phyloP scores from a whole-genome alignment of 2,329 filamentous ascomycete genomes.

The Apiospora kogelbergensis region DNA sequence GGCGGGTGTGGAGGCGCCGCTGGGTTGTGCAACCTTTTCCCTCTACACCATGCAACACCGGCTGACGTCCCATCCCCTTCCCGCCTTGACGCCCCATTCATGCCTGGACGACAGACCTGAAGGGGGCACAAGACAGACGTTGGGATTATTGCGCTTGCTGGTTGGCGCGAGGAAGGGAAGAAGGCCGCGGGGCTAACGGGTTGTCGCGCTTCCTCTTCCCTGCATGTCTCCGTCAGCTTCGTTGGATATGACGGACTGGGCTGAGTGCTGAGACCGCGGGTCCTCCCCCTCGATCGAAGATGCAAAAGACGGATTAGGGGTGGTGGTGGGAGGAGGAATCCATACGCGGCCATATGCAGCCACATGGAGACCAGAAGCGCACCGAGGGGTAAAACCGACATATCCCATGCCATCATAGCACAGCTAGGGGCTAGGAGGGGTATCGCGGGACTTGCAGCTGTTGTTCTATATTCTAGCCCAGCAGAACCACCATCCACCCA shows the following conservation, averaged over 20 bases:
- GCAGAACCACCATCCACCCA: too few species aligned
- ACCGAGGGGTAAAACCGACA: neutral
- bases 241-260: neutral
- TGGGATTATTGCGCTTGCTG: neutral
- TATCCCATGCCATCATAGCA: neutral
- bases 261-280: neutral
- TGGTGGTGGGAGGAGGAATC: neutral
- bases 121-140: neutral
- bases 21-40: neutral
- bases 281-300: neutral
- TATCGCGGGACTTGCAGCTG: neutral
- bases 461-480: too few species aligned
- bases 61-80: neutral
- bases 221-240: neutral
- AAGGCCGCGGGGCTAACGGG: neutral
- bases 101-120: neutral
- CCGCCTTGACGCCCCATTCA: neutral
- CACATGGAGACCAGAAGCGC: neutral
- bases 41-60: neutral
- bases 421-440: neutral
- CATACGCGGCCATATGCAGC: slow-evolving; percentile 3
- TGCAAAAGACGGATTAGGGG: neutral
- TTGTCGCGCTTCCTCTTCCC: neutral
- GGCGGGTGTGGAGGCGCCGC: neutral
- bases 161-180: neutral